phyloP scores from a whole-genome alignment of 805 yeast species.

The Candida insectorum region DNA sequence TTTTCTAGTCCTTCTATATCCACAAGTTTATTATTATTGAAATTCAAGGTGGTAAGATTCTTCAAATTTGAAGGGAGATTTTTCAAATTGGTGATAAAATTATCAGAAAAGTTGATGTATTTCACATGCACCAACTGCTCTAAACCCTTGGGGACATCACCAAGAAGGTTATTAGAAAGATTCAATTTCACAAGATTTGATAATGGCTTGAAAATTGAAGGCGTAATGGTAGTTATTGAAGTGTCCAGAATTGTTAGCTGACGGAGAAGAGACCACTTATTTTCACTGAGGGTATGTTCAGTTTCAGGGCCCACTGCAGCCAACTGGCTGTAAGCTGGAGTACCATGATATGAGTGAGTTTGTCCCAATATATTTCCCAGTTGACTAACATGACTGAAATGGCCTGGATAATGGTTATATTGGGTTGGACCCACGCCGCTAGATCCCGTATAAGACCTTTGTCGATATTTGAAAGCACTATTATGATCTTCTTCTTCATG shows the following conservation, averaged over 20 bases:
- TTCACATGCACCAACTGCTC: slow-evolving; percentile 45
- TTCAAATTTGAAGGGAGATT: slow-evolving; percentile 33
- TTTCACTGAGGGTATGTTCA: slow-evolving; percentile 22
- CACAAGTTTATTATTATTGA: slow-evolving; percentile 46
- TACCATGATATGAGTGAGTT: neutral
- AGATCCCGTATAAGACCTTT: slow-evolving; percentile 20
- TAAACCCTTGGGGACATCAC: slow-evolving; percentile 51
- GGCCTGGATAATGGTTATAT: too few relatives aligned
- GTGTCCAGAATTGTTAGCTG: slow-evolving; percentile 41
- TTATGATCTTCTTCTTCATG: slow-evolving; percentile 15
- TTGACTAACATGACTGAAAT: neutral
- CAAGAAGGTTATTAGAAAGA: slow-evolving; percentile 51
- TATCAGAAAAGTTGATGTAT: slow-evolving; percentile 43
- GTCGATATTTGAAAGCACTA: slow-evolving; percentile 23
- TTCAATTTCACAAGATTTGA: slow-evolving; percentile 46
- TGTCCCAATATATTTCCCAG: neutral
- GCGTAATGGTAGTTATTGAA: slow-evolving; percentile 33
- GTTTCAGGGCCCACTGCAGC: slow-evolving; percentile 27
- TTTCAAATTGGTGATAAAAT: slow-evolving; percentile 31
- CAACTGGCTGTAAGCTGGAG: neutral
- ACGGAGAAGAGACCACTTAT: slow-evolving; percentile 38
- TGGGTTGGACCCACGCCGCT: too few relatives aligned
- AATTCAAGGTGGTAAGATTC: slow-evolving; percentile 43
- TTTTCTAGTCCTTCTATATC: slow-evolving; percentile 45
- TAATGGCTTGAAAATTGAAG: slow-evolving; percentile 37